phyloP scores from a whole-genome alignment of 352 stramenopile species.

The Globisporangium cylindrosporum region DNA sequence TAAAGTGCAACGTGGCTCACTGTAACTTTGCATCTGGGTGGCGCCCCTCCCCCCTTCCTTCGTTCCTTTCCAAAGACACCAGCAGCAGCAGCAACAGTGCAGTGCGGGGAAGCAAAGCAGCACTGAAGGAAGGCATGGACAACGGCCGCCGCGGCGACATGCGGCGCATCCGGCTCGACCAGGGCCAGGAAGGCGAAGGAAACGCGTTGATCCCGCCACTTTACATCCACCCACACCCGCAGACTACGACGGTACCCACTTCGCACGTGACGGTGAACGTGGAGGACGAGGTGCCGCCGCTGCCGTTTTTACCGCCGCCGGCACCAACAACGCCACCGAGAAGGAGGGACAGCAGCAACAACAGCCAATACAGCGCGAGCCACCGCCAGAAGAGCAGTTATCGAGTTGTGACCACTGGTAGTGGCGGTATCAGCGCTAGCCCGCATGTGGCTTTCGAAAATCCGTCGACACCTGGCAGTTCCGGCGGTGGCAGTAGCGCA shows the following conservation, averaged over 20 bases:
- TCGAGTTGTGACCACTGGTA: background rate
- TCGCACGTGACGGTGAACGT: background rate
- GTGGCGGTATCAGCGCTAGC: background rate
- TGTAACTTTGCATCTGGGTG: background rate
- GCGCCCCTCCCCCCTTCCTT: constrained; percentile 4
- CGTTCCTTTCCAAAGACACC: constrained; percentile 6
- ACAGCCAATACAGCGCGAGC: background rate
- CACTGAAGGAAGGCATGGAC: constrained; percentile 14
- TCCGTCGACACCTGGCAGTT: background rate
- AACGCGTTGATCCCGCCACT: constrained; percentile 8
- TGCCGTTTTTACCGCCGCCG: constrained; percentile 9
- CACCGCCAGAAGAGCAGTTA: constrained; percentile 7
- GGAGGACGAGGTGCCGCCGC: background rate
- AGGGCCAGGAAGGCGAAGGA: constrained; percentile 9
- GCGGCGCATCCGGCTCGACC: constrained; percentile 16
- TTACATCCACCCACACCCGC: background rate
- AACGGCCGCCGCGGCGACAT: background rate
- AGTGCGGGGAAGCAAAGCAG: background rate
- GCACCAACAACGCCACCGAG: constrained; percentile 9
- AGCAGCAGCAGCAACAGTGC: background rate
- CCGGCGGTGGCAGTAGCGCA: background rate
- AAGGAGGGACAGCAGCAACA: background rate
- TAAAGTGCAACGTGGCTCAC: background rate
- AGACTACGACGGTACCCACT: background rate
- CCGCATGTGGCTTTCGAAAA: constrained; percentile 3